Conservation (phyloP, 805 yeast species). For the Nakazawaea wyomingensis region DNA sequence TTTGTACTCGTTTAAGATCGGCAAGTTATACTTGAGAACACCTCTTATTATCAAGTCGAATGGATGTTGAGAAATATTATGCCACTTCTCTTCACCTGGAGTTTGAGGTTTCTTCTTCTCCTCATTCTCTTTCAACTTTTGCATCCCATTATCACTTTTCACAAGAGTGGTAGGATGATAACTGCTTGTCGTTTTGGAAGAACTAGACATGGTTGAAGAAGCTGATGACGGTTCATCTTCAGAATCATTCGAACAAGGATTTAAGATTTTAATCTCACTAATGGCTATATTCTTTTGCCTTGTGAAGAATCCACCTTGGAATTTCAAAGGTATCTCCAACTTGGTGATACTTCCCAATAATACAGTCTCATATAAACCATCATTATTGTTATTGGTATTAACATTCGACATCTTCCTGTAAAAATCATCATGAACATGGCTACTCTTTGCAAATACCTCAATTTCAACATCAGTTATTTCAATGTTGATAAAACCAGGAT, state of each 20-base stretch:
- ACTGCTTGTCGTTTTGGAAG: neutral
- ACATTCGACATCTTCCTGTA: conserved; percentile 14
- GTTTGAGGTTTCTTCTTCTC: conserved; percentile 7
- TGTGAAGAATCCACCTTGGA: conserved; percentile 74
- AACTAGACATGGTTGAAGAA: conserved; percentile 5
- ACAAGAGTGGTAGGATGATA: too few species aligned
- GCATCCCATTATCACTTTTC: too few species aligned
- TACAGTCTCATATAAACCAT: conserved; percentile 51
- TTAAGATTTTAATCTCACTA: conserved; percentile 65
- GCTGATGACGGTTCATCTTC: conserved; percentile 24
- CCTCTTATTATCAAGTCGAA: conserved; percentile 86
- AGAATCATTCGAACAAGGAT: conserved; percentile 54
- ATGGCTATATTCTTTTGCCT: conserved; percentile 52
- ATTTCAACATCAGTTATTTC: conserved; percentile 60
- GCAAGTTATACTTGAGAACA: conserved; percentile 68
- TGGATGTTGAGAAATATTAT: conserved; percentile 65
- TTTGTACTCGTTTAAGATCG: conserved; percentile 49
- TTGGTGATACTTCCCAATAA: conserved; percentile 62
- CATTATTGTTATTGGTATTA: too few species aligned
- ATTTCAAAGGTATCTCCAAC: conserved; percentile 68
- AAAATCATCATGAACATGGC: conserved; percentile 29
- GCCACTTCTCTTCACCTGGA: conserved; percentile 53
- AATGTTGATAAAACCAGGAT: conserved; percentile 80
- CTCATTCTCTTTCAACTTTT: neutral
- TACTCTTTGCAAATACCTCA: conserved; percentile 79